Percentiles rank a stretch among this genome's conserved stretches.
Conservation (phyloP, 805 yeast species). For the Clavispora vitiphila region DNA sequence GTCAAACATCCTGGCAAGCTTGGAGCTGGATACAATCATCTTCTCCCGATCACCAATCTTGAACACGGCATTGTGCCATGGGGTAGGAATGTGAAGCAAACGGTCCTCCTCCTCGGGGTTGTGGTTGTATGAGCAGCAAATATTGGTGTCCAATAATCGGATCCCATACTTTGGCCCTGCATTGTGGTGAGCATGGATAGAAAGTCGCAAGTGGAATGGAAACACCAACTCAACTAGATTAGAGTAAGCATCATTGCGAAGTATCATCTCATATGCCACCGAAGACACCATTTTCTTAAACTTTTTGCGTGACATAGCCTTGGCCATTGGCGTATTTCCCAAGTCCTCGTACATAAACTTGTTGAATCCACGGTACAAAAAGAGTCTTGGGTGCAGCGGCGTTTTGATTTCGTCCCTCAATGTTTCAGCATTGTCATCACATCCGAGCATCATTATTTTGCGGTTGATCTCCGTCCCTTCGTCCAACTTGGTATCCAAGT, state of each 20-base stretch:
- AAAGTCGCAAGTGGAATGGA: constrained; percentile 55
- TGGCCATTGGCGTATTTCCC: constrained; percentile 35
- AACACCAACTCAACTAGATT: constrained; percentile 55
- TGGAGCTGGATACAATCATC: constrained; percentile 12
- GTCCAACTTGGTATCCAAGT: constrained; percentile 30
- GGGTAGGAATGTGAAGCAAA: constrained; percentile 60
- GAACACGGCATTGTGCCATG: constrained; percentile 59
- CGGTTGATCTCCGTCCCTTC: constrained; percentile 31
- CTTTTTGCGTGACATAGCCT: constrained; percentile 38
- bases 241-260: constrained; percentile 59
- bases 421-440: constrained; percentile 36
- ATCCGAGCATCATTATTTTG: constrained; percentile 29
- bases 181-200: constrained; percentile 59
- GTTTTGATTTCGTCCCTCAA: constrained; percentile 31
- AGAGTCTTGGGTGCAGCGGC: constrained; percentile 45
- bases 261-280: constrained; percentile 60
- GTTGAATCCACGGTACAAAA: constrained; percentile 52
- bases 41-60: constrained; percentile 32
- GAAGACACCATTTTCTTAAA: constrained; percentile 47
- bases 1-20: constrained; percentile 9
- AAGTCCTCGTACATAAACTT: constrained; percentile 59
- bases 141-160: constrained; percentile 37
- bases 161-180: constrained; percentile 59
- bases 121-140: constrained; percentile 44
- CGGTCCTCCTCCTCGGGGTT: constrained; percentile 36